phyloP scores from a whole-genome alignment of 169 alveolate genomes.

The Condylostoma magnum region DNA sequence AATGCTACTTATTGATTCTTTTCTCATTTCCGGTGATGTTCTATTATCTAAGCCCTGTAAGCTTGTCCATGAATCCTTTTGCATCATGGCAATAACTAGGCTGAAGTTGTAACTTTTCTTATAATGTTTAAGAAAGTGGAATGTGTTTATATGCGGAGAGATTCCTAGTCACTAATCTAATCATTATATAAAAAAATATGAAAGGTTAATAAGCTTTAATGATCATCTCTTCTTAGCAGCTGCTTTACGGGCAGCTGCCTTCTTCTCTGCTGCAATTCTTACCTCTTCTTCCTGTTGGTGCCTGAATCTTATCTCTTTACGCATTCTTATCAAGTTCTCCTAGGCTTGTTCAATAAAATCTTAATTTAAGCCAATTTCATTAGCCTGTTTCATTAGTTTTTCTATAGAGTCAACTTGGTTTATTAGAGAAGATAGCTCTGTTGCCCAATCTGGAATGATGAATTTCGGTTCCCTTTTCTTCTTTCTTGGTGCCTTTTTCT shows the following conservation, averaged over 20 bases:
- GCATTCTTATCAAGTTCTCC: conserved; percentile 48
- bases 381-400: conserved; percentile 35
- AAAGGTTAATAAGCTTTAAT: background rate
- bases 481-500: conserved; percentile 50
- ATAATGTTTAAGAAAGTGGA: no score
- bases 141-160: no score
- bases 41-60: conserved; percentile 22
- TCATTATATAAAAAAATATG: background rate
- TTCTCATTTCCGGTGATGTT: conserved; percentile 37
- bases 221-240: conserved; percentile 29
- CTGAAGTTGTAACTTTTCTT: background rate
- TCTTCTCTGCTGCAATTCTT: conserved; percentile 49
- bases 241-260: conserved; percentile 36
- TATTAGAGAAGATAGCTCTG: conserved; percentile 47
- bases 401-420: conserved; percentile 49
- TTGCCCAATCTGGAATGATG: conserved; percentile 71
- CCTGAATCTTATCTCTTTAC: conserved; percentile 57
- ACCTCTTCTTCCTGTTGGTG: conserved; percentile 61
- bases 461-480: conserved; percentile 66
- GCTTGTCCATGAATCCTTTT: conserved; percentile 38
- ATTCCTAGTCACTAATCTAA: no score
- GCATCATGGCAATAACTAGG: background rate
- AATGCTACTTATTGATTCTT: conserved; percentile 48
- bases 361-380: conserved; percentile 39
- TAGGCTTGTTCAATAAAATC: conserved; percentile 48